Evolutionary conservation across 192 early-diverging fungal species (phyloP).

Genomic region (Backusella circina): DNA sequence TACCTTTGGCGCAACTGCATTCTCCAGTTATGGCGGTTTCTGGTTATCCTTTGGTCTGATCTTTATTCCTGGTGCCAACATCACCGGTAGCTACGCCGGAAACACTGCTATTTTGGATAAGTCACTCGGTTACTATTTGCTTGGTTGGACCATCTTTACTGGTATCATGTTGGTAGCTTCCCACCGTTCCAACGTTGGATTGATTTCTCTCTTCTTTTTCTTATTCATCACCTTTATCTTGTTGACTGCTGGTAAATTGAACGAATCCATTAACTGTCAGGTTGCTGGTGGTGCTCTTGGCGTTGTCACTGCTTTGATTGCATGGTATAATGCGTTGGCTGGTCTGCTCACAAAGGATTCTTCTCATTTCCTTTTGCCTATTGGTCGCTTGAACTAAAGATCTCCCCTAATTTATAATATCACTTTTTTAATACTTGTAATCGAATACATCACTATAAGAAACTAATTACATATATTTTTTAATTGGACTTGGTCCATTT

Average conservation of each 20-base stretch:
- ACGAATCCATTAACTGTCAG: constrained; percentile 38
- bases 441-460: background rate
- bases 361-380: constrained; percentile 54
- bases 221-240: constrained; percentile 66
- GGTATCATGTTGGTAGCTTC: constrained; percentile 68
- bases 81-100: constrained; percentile 36
- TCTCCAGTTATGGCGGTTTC: constrained; percentile 68
- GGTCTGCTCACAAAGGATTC: constrained; percentile 54
- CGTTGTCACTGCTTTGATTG: constrained; percentile 67
- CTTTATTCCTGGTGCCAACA: constrained; percentile 52
- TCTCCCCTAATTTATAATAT: background rate
- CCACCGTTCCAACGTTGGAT: constrained; percentile 55
- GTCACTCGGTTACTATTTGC: constrained; percentile 59
- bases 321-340: constrained; percentile 71
- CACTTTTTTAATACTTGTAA: background rate
- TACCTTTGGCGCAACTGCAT: constrained; percentile 81
- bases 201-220: constrained; percentile 67
- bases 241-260: constrained; percentile 60
- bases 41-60: constrained; percentile 62
- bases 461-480: background rate
- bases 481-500: background rate
- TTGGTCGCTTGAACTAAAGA: constrained; percentile 20
- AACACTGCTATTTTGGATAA: constrained; percentile 30
- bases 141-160: constrained; percentile 71
- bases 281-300: constrained; percentile 72